Percentiles rank a stretch among this genome's conserved stretches.
Conservation (phyloP, 306 rosid species). For the Castanospermum australe region DNA sequence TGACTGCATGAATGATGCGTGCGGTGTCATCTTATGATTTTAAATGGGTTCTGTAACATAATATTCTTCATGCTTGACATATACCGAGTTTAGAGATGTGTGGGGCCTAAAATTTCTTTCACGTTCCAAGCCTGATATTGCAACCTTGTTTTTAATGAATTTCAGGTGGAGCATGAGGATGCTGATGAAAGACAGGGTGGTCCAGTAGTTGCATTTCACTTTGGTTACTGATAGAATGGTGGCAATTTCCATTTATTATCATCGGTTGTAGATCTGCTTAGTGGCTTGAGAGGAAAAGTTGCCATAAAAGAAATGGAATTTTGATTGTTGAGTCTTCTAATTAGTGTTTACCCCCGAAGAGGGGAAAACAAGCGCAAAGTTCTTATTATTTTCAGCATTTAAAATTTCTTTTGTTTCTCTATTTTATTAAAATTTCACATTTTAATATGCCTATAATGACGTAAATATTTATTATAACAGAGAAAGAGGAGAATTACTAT, state of each 20-base stretch:
- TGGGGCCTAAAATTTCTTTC: background rate
- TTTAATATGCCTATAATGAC: too few relatives aligned
- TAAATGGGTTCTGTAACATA: background rate
- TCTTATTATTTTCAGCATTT: background rate
- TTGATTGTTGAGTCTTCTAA: conserved; percentile 14
- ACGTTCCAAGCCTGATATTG: background rate
- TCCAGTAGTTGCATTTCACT: conserved; percentile 33
- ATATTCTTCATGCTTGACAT: background rate
- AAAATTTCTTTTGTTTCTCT: too few relatives aligned
- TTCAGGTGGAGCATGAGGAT: conserved; percentile 57
- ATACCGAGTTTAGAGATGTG: background rate
- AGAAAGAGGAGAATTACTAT: too few relatives aligned
- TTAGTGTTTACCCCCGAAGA: conserved; percentile 6
- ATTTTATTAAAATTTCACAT: too few relatives aligned
- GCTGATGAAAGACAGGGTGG: conserved; percentile 46
- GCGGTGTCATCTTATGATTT: background rate
- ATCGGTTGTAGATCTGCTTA: too few relatives aligned
- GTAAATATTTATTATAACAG: too few relatives aligned
- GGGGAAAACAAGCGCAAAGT: background rate
- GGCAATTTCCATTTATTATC: too few relatives aligned
- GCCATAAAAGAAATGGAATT: background rate
- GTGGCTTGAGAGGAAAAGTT: too few relatives aligned
- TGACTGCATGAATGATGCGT: background rate
- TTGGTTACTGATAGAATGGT: conserved; percentile 6
- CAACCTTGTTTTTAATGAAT: conserved; percentile 5